Percentiles rank a stretch among this genome's conserved stretches.
Evolutionary conservation across 768 basidiomycete genomes (phyloP).

Genomic region (Tricholoma saponaceum): DNA sequence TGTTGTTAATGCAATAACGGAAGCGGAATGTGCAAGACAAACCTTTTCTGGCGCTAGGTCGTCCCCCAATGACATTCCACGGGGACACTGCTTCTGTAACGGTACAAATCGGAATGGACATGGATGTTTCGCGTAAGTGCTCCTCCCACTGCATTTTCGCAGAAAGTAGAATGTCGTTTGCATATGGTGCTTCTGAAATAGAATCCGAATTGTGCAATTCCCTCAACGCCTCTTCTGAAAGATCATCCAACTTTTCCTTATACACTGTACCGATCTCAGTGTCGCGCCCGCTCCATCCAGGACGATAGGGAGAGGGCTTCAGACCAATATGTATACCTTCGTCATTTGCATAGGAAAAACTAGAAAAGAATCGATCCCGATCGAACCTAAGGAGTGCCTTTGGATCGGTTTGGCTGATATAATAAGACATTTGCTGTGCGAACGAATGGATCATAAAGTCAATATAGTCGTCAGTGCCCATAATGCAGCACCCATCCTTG

Average conservation of each 20-base stretch:
- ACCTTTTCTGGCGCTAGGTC: background rate
- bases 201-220: background rate
- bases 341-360: background rate
- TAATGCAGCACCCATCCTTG: background rate
- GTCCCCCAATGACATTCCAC: background rate
- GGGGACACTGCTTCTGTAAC: background rate
- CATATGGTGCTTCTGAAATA: background rate
- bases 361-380: background rate
- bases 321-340: background rate
- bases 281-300: background rate
- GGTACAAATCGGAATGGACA: background rate
- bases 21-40: background rate
- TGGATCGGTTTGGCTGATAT: background rate
- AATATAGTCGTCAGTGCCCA: background rate
- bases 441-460: background rate
- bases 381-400: background rate
- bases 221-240: background rate
- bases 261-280: background rate
- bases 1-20: background rate
- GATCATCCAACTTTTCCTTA: background rate
- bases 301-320: background rate
- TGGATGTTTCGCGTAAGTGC: background rate
- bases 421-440: background rate
- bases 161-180: background rate
- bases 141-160: background rate